These are phyloP conservation scores for Penicillium crystallinum DNA, from an alignment of 495 filamentous ascomycete genomes.

Conservation along the genomic window DNA sequence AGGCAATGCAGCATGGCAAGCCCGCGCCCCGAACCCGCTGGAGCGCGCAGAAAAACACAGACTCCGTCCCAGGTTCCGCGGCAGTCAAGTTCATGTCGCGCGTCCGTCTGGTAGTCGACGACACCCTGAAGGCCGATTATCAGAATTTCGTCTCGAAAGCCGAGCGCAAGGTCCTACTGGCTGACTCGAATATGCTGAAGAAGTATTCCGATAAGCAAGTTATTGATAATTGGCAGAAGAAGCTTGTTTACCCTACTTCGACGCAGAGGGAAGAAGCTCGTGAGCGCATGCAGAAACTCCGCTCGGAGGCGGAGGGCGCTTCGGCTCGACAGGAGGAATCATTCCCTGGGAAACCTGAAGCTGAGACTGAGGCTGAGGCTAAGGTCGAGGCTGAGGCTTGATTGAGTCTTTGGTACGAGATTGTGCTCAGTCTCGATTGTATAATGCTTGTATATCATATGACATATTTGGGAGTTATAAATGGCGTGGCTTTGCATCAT, in stretches of 20 bases:
- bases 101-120: slow-evolving; percentile 27
- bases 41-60: not conserved
- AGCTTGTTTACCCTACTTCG: slow-evolving; percentile 19
- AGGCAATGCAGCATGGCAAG: slow-evolving; percentile 20
- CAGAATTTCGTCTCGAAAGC: slow-evolving; percentile 22
- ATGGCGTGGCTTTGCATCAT: slow-evolving; percentile 11
- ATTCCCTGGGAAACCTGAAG: not conserved
- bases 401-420: not conserved
- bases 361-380: not conserved
- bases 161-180: slow-evolving; percentile 17
- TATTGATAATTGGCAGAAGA: slow-evolving; percentile 7
- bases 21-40: slow-evolving; percentile 5
- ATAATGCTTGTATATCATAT: slow-evolving; percentile 17
- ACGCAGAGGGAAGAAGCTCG: slow-evolving; percentile 19
- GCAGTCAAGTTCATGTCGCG: slow-evolving; percentile 24
- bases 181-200: slow-evolving; percentile 24
- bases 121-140: slow-evolving; percentile 22
- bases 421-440: slow-evolving; percentile 6
- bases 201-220: slow-evolving; percentile 28
- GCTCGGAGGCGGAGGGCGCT: not conserved
- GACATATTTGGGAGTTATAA: slow-evolving; percentile 4
- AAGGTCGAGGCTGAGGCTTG: not conserved
- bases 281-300: not conserved
- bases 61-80: slow-evolving; percentile 8
- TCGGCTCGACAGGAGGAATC: not conserved